A percentile compares a stretch with the other conserved stretches of the same genome.
Evolutionary conservation across 1,284 basidiomycete genomes (phyloP).

Genomic region (Afroboletus lepidellus): DNA sequence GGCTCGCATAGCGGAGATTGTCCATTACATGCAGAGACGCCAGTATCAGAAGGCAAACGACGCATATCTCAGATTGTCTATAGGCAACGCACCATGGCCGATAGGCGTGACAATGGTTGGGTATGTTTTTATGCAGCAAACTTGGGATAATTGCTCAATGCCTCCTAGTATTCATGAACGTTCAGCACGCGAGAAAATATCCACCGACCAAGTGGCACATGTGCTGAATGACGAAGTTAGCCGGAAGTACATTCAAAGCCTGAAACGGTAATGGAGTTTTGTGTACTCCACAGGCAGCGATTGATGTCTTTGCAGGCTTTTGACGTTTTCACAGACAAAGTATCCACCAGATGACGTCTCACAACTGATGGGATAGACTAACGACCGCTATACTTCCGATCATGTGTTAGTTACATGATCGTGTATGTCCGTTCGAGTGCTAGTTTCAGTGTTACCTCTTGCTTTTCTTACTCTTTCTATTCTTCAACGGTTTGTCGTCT

Average conservation of each 20-base stretch:
- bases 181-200: constrained; percentile 96
- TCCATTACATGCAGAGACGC: constrained; percentile 93
- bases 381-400: not conserved
- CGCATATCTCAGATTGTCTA: constrained; percentile 92
- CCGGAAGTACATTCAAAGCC: constrained; percentile 96
- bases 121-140: constrained; percentile 44
- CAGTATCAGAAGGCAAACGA: constrained; percentile 96
- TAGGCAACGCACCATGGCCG: constrained; percentile 99
- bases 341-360: constrained; percentile 90
- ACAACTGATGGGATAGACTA: constrained; percentile 80
- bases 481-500: constrained; percentile 23
- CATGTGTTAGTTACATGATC: not conserved
- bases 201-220: constrained; percentile 94
- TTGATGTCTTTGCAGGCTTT: constrained; percentile 50
- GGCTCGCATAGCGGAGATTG: constrained; percentile 89
- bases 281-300: not conserved
- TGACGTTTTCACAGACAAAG: constrained; percentile 94
- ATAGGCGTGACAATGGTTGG: constrained; percentile 99
- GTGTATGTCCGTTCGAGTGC: constrained; percentile 12
- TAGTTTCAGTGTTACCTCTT: constrained; percentile 31
- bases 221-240: constrained; percentile 99
- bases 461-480: constrained; percentile 41
- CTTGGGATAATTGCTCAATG: not conserved
- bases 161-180: constrained; percentile 88
- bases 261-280: constrained; percentile 73